Conservation (phyloP, 106 monocot species). For the Ottelia alismoides region DNA sequence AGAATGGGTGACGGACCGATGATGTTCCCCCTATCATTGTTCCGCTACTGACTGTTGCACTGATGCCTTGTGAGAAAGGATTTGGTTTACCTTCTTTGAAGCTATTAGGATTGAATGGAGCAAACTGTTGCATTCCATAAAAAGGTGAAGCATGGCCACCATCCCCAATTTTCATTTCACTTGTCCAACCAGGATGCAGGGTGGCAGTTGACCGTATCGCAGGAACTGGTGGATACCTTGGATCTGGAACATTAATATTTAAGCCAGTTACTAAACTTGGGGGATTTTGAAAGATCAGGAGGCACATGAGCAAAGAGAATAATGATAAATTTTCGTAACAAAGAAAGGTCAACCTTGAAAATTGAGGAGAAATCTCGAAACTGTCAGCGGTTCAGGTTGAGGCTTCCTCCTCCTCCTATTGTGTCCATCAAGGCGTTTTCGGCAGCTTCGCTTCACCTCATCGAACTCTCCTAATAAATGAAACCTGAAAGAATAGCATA, state of each 20-base stretch:
- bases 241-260: too few species aligned
- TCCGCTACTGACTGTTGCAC: conserved; percentile 5
- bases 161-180: conserved; percentile 29
- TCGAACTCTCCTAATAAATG: conserved; percentile 9
- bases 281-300: too few species aligned
- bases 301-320: too few species aligned
- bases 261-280: too few species aligned
- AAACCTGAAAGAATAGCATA: too few species aligned
- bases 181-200: conserved; percentile 19
- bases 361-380: too few species aligned
- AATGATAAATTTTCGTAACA: too few species aligned
- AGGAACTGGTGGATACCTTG: conserved; percentile 10
- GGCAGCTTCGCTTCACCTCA: conserved; percentile 73
- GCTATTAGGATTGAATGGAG: conserved; percentile 15
- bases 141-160: conserved; percentile 15
- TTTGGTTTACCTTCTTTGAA: conserved; percentile 42
- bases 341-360: too few species aligned
- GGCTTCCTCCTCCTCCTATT: conserved; percentile 24
- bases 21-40: background rate
- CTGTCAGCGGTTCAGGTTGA: conserved; percentile 23
- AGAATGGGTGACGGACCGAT: conserved; percentile 24
- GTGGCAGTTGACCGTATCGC: conserved; percentile 21
- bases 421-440: conserved; percentile 91
- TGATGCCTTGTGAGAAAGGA: conserved; percentile 30
- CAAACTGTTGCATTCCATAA: conserved; percentile 17